Evolutionary conservation across 2,329 filamentous ascomycete genomes (phyloP), one percentile per base, ranked within the genome.

Genomic region (Epicoccum sorghinum): DNA sequence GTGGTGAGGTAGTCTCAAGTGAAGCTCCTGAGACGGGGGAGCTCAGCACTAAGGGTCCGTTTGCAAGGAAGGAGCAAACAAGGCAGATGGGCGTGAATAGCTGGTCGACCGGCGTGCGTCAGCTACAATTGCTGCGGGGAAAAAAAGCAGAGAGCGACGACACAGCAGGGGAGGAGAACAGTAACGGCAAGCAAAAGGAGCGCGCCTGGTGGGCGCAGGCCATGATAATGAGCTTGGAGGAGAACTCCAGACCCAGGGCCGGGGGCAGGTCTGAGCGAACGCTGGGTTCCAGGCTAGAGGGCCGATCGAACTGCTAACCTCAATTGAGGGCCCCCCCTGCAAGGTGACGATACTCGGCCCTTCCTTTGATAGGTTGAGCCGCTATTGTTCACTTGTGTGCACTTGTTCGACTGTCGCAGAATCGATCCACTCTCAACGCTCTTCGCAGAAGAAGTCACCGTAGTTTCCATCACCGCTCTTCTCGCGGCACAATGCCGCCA

Each of bases 181-280:
- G 53, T 48, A 44, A 29, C 39, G 25, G 39, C 29, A 45, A 47
- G 43, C 47, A 54, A 52, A 44, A 55, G 51, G 36, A 47, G 52
- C 49, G 48, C 44, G 53, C 47, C 52, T 55, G 52, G 54, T 47
- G 47, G 58, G 58, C 52, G 48, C 42, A 51, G 52, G 52, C 50
- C 54, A 46, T 60, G 50, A 58, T 51, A 58, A 53, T 57, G 50
- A 50, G 47, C 53, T 51, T 56, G 52, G 46, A 49, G 52, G 45
- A 55, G 53, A 56, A 53, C 49, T 47, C 58, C 38, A 52, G 55
- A 39, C 47, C 55, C 57, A 48, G 46, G 55, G 49, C 54, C 55
- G 49, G 47, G 44, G 40, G 47, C 52, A 59, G 61, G 60, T 58
- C 57, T 61, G 61, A 63, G 63, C 62, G 40, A 52, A 42, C 53